phyloP scores from a whole-genome alignment of 2,329 filamentous ascomycete genomes.

The Fusarium staphyleae region DNA sequence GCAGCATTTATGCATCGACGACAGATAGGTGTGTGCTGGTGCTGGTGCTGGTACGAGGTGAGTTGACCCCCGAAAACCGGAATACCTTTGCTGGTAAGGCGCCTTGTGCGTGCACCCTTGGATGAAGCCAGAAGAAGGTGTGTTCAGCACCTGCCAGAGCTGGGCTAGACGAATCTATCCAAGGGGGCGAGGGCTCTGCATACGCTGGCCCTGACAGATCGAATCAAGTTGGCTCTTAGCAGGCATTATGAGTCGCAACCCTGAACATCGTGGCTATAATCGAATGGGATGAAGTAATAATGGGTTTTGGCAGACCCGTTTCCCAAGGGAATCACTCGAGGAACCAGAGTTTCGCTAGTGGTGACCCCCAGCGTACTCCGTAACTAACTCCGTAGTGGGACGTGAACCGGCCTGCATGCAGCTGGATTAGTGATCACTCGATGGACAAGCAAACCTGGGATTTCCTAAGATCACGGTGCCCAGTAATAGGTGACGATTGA shows the following conservation, averaged over 20 bases:
- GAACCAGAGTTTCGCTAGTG: conserved; percentile 30
- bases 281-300: conserved; percentile 31
- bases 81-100: conserved; percentile 31
- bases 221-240: conserved; percentile 22
- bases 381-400: conserved; percentile 20
- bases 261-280: conserved; percentile 29
- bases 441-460: conserved; percentile 1
- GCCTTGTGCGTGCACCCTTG: conserved; percentile 8
- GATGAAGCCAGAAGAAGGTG: background rate
- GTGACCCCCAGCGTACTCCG: conserved; percentile 12
- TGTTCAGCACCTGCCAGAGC: conserved; percentile 19
- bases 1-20: conserved; percentile 24
- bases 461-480: background rate
- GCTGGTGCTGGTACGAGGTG: conserved; percentile 21
- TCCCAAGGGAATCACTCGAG: conserved; percentile 29
- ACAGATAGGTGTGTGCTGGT: conserved; percentile 23
- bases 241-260: conserved; percentile 39
- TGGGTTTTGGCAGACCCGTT: conserved; percentile 26
- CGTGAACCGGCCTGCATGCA: conserved; percentile 28
- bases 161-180: conserved; percentile 13
- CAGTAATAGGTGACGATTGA: conserved; percentile 24
- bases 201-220: conserved; percentile 32
- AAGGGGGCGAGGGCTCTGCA: conserved; percentile 20
- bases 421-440: conserved; percentile 38
- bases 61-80: conserved; percentile 26